Evolutionary conservation across 331 rosid species (phyloP), one percentile per base, ranked within the genome.

Genomic region (Stylosanthes scabra): DNA sequence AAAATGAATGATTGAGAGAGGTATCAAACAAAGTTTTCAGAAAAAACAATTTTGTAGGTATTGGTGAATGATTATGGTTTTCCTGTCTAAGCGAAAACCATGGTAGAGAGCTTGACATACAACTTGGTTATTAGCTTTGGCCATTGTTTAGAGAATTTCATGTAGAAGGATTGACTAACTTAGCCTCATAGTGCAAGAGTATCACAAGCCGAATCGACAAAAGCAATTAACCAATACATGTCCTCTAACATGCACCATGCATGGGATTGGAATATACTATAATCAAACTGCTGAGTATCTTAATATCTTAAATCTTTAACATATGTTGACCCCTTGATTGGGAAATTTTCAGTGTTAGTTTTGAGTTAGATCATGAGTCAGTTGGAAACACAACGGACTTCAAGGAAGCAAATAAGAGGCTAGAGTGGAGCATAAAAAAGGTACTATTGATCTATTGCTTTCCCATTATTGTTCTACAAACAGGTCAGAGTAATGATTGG

Each of bases 391-490:
- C 91, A 41, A 83, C 98, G 16, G 88, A 93, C 80, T 92, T 85
- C 72, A 90, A 80, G 85, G 93, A 90, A 83, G 87, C 88, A 51
- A 91, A 88, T 64, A 91, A 85, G 81, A 88, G 84, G 75, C 86
- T 94, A 68, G 96, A 91, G 74, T 94, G 99, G 98, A 88, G 96
- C 66, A 55, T 91, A 51, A 88, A 91, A 81, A 94, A 91, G 97
- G 97, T 81, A 64, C 78, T 58, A n/a, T 56, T 47, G 54, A 63
- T 63, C 31, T 25, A 45, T 67, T 28, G n/a, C 71, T 16, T 46
- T 72, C 10, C 62, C 57, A 5, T 29, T 29, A 13, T 28, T 42
- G 14, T 37, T 55, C n/a, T 28, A 25, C 0, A 47, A 42, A 41
- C 41, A 39, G 59, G 14, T 71, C 45, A 59, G 70, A 31, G 63